Conservation (phyloP, 2,329 filamentous ascomycete genomes). For the Fusarium devonianum region DNA sequence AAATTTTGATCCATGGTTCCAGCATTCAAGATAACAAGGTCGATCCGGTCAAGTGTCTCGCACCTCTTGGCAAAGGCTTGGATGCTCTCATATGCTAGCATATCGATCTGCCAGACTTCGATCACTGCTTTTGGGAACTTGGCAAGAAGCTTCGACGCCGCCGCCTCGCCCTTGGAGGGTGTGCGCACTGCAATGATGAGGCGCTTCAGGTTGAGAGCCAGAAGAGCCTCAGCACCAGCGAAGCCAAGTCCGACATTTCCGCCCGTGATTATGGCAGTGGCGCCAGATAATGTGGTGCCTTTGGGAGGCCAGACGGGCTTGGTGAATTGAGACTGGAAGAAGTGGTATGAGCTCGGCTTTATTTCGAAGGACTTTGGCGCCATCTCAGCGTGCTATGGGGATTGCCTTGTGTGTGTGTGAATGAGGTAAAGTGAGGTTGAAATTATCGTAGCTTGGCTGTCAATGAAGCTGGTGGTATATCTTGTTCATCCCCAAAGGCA, state of each 20-base stretch:
- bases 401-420: neutral
- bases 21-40: conserved; percentile 57
- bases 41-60: conserved; percentile 48
- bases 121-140: conserved; percentile 46
- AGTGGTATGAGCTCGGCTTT: conserved; percentile 21
- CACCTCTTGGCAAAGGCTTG: conserved; percentile 49
- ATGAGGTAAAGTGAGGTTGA: neutral
- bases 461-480: no score
- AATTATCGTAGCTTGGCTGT: neutral
- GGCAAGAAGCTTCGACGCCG: conserved; percentile 32
- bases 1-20: conserved; percentile 44
- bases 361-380: conserved; percentile 37
- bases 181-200: conserved; percentile 59
- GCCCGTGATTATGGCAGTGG: conserved; percentile 58
- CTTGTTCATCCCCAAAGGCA: no score
- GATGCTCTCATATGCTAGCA: conserved; percentile 55
- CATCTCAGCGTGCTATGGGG: conserved; percentile 18
- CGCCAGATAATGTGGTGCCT: conserved; percentile 41
- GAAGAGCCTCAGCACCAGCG: conserved; percentile 52
- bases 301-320: conserved; percentile 33
- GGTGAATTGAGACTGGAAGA: conserved; percentile 41
- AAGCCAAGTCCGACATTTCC: conserved; percentile 58
- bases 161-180: conserved; percentile 51
- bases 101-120: conserved; percentile 60
- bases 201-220: conserved; percentile 48